Evolutionary conservation across 129 eudicot species (phyloP).

Genomic region (Tanacetum coccineum): DNA sequence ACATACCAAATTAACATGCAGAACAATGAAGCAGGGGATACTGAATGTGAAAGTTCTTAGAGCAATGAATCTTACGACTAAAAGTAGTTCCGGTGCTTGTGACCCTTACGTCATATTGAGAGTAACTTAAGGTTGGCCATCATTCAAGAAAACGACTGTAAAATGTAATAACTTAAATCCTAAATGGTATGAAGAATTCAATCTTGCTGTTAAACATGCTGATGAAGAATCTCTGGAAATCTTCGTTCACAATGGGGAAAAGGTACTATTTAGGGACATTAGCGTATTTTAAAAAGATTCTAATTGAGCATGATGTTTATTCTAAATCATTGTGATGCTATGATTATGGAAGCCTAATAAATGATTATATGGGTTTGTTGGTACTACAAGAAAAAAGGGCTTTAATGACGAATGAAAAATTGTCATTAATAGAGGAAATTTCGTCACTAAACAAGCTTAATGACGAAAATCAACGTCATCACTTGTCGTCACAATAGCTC

Average conservation of each 20-base stretch:
- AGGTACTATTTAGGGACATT: background rate
- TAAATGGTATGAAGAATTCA: background rate
- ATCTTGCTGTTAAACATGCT: background rate
- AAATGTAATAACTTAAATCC: background rate
- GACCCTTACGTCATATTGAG: background rate
- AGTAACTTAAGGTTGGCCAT: too few species aligned
- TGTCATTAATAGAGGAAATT: too few species aligned
- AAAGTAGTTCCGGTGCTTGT: background rate
- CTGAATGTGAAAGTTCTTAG: background rate
- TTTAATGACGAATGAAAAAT: too few species aligned
- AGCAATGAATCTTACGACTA: background rate
- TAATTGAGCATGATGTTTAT: background rate
- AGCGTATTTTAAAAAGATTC: background rate
- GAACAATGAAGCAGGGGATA: background rate
- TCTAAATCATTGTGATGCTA: background rate
- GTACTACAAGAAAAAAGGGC: too few species aligned
- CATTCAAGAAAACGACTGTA: background rate
- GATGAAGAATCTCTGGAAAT: background rate
- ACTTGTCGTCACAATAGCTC: too few species aligned
- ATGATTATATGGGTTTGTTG: too few species aligned
- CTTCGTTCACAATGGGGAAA: background rate
- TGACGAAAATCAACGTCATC: too few species aligned
- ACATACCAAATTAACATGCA: background rate
- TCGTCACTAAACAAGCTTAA: too few species aligned
- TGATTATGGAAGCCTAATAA: too few species aligned